These are phyloP conservation scores for Metschnikowia kunwiensis DNA, from an alignment of 805 yeast genomes.

Conservation along the genomic window DNA sequence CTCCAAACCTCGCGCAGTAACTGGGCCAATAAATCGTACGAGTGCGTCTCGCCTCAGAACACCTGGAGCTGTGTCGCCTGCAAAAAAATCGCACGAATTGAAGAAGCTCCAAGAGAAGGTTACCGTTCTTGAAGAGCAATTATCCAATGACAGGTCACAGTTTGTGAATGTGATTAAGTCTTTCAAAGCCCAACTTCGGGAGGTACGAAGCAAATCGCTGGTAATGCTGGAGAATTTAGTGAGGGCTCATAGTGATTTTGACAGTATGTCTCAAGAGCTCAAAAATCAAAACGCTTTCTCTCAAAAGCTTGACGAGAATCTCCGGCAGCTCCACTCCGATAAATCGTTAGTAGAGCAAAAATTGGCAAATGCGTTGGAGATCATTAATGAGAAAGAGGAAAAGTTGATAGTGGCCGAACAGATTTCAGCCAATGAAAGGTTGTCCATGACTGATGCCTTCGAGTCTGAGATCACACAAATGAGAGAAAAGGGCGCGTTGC, in stretches of 20 bases:
- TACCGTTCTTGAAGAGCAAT: neutral
- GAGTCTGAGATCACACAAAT: slow-evolving; percentile 1
- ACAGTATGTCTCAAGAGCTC: neutral
- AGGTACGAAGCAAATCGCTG: neutral
- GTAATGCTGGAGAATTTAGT: neutral
- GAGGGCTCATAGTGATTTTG: slow-evolving; percentile 1
- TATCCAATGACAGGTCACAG: neutral
- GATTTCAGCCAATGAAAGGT: neutral
- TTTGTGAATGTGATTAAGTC: neutral
- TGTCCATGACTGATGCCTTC: neutral
- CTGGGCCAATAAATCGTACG: too few relatives aligned
- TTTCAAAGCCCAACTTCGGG: neutral
- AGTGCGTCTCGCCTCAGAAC: too few relatives aligned
- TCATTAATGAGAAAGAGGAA: neutral
- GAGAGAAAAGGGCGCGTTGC: neutral
- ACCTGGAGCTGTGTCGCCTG: neutral
- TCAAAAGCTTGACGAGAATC: neutral
- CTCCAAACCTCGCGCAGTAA: too few relatives aligned
- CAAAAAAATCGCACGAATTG: neutral
- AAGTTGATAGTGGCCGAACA: neutral
- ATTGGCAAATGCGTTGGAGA: neutral
- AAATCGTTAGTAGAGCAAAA: neutral
- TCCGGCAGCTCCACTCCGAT: neutral
- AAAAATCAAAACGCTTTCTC: neutral
- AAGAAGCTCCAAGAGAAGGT: neutral